Conservation (phyloP, 1,284 basidiomycete genomes). For the Sporisorium graminicola region DNA sequence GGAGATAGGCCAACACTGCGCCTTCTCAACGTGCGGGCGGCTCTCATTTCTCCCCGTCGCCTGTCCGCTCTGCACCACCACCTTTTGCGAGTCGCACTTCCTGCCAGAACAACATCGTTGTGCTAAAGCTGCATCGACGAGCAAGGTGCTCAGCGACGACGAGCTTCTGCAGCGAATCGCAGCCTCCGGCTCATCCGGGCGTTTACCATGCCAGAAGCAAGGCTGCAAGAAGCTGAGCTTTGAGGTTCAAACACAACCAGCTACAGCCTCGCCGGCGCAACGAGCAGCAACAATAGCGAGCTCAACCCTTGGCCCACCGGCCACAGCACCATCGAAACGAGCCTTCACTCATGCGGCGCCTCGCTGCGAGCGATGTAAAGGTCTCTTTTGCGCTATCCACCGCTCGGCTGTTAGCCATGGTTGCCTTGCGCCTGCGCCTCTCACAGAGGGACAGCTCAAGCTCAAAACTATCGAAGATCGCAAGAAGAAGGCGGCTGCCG, state of each 20-base stretch:
- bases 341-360: slow-evolving; percentile 54
- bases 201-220: slow-evolving; percentile 58
- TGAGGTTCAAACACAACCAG: slow-evolving; percentile 21
- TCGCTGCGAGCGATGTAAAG: slow-evolving; percentile 55
- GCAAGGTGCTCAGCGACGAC: slow-evolving; percentile 39
- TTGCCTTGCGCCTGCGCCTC: slow-evolving; percentile 50
- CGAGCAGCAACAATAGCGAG: not conserved
- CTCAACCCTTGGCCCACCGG: not conserved
- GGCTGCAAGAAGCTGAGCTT: slow-evolving; percentile 61
- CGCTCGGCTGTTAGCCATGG: slow-evolving; percentile 48
- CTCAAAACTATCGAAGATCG: slow-evolving; percentile 55
- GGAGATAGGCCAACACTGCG: slow-evolving; percentile 59
- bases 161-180: slow-evolving; percentile 34
- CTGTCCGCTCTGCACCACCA: slow-evolving; percentile 48
- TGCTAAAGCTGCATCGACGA: slow-evolving; percentile 29
- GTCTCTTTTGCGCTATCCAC: slow-evolving; percentile 57
- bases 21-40: slow-evolving; percentile 38
- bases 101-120: slow-evolving; percentile 56
- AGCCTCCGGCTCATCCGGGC: slow-evolving; percentile 22
- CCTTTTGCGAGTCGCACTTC: slow-evolving; percentile 59
- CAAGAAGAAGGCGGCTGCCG: slow-evolving; percentile 59
- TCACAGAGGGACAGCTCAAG: slow-evolving; percentile 58
- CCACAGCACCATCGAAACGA: slow-evolving; percentile 1
- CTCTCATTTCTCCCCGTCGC: slow-evolving; percentile 60
- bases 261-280: not conserved